These are phyloP conservation scores for Scutellaria galericulata DNA, from an alignment of 257 asterid genomes.

Conservation along the genomic window DNA sequence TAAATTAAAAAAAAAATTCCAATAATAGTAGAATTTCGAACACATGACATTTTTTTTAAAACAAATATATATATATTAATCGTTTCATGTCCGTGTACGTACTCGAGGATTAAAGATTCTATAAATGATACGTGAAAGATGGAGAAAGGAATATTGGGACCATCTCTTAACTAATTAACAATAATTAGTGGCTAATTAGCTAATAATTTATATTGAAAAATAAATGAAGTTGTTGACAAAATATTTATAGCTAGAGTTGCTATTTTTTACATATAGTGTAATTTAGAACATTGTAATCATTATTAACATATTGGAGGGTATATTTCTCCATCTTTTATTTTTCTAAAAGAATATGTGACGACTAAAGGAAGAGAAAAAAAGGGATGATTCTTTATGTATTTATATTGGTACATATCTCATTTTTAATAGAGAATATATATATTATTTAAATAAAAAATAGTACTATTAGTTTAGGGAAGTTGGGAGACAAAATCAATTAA, in stretches of 20 bases:
- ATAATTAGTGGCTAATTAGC: background rate
- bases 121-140: background rate
- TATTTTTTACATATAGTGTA: too few species aligned
- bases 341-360: background rate
- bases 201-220: background rate
- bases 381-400: background rate
- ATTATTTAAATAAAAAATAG: background rate
- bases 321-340: background rate
- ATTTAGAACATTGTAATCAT: too few species aligned
- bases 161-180: background rate
- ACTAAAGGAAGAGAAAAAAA: slow-evolving; percentile 15
- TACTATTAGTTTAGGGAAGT: slow-evolving; percentile 5
- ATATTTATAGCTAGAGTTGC: too few species aligned
- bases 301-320: too few species aligned
- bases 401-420: too few species aligned
- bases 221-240: background rate
- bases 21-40: too few species aligned
- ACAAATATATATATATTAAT: background rate
- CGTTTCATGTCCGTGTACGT: slow-evolving; percentile 29
- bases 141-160: slow-evolving; percentile 27
- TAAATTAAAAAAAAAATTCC: too few species aligned
- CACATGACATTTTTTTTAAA: too few species aligned
- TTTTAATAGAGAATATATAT: too few species aligned
- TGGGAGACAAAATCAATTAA: slow-evolving; percentile 48
- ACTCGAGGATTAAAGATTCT: slow-evolving; percentile 12